phyloP scores from a whole-genome alignment of 1,284 basidiomycete genomes.

The Cutaneotrichosporon sp. region DNA sequence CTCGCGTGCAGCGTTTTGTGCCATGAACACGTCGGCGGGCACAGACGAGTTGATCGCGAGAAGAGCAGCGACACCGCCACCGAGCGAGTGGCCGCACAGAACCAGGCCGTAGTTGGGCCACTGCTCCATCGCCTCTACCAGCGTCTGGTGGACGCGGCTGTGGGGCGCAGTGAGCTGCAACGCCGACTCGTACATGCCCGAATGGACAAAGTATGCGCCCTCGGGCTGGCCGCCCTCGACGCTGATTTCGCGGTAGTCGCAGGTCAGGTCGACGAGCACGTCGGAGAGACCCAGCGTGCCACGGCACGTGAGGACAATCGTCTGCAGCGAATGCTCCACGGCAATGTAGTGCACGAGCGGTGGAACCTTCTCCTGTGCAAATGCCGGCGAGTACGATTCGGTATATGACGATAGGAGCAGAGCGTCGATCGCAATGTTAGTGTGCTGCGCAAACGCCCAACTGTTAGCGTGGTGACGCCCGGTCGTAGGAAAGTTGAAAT shows the following conservation, averaged over 20 bases:
- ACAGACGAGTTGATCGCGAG: conserved; percentile 43
- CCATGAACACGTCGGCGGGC: conserved; percentile 34
- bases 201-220: conserved; percentile 50
- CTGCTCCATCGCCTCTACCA: conserved; percentile 45
- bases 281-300: conserved; percentile 53
- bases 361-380: conserved; percentile 42
- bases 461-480: conserved; percentile 50
- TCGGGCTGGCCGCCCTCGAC: conserved; percentile 47
- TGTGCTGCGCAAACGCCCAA: conserved; percentile 50
- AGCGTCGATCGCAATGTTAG: conserved; percentile 51
- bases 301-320: conserved; percentile 51
- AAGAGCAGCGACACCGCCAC: conserved; percentile 51
- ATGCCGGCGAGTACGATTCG: conserved; percentile 29
- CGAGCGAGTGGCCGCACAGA: conserved; percentile 51
- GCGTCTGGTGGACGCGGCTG: conserved; percentile 50
- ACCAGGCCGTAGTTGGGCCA: conserved; percentile 52
- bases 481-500: conserved; percentile 51
- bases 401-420: conserved; percentile 52
- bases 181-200: conserved; percentile 53
- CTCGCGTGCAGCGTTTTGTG: conserved; percentile 22
- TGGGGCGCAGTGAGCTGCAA: conserved; percentile 43
- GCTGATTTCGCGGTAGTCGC: conserved; percentile 49
- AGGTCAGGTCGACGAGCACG: conserved; percentile 53
- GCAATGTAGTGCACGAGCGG: conserved; percentile 51
- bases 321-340: conserved; percentile 49